A percentile compares a stretch with the other conserved stretches of the same genome.
phyloP scores from a whole-genome alignment of 768 basidiomycete genomes.

The Russula griseocarnosa region DNA sequence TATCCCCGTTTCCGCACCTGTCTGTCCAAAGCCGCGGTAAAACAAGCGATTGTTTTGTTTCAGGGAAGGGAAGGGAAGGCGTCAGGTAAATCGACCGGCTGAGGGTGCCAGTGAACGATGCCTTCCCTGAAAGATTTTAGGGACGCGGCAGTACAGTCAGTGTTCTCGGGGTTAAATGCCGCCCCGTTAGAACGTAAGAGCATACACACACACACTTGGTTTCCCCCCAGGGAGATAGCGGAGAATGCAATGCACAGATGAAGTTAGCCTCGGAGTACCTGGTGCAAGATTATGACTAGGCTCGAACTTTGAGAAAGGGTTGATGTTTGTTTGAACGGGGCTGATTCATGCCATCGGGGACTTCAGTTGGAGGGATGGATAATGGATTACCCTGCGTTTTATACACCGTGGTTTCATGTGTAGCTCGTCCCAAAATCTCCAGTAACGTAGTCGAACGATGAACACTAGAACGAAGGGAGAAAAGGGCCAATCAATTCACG shows the following conservation, averaged over 20 bases:
- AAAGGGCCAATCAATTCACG: background rate
- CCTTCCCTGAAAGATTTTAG: background rate
- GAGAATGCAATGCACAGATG: background rate
- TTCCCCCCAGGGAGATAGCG: background rate
- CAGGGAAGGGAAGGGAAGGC: background rate
- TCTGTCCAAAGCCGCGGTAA: background rate
- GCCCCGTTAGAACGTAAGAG: conserved; percentile 9
- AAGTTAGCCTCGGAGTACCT: background rate
- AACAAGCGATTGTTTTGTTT: background rate
- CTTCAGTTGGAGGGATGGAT: background rate
- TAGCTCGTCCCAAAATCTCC: background rate
- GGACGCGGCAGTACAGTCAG: background rate
- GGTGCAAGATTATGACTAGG: background rate
- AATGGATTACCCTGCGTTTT: background rate
- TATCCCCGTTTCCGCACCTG: background rate
- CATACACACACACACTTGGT: background rate
- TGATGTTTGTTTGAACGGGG: too few relatives aligned
- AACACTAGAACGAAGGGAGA: too few relatives aligned
- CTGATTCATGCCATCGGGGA: background rate
- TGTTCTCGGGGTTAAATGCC: background rate
- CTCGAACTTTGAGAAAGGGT: background rate
- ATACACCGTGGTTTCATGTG: background rate
- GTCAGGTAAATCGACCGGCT: background rate
- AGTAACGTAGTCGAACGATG: background rate
- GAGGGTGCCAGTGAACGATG: background rate